These are phyloP conservation scores for Austroboletus niveus DNA, from an alignment of 1,284 basidiomycete species.

Conservation along the genomic window DNA sequence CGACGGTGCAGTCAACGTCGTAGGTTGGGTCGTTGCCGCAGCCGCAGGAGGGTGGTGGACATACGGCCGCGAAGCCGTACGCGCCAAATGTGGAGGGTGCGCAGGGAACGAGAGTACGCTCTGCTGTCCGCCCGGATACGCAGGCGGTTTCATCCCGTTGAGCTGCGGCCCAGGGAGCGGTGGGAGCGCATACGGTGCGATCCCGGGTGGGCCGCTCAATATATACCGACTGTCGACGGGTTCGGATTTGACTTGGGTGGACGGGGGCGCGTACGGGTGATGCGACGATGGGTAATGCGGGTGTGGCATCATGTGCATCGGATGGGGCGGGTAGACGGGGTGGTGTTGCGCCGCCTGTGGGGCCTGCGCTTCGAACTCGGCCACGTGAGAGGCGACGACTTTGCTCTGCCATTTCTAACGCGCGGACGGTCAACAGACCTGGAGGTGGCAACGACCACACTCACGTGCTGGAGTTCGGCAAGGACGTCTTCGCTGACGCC, in stretches of 20 bases:
- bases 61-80: slow-evolving; percentile 32
- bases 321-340: slow-evolving; percentile 50
- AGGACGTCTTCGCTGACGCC: slow-evolving; percentile 92
- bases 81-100: slow-evolving; percentile 43
- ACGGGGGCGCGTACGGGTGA: slow-evolving; percentile 45
- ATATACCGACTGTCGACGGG: slow-evolving; percentile 65
- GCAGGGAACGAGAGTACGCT: slow-evolving; percentile 56
- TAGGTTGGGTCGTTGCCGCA: slow-evolving; percentile 10
- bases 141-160: slow-evolving; percentile 43
- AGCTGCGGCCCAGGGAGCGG: slow-evolving; percentile 63
- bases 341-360: slow-evolving; percentile 45
- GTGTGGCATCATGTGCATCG: slow-evolving; percentile 50
- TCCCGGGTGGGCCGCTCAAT: slow-evolving; percentile 41
- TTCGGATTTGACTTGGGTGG: slow-evolving; percentile 60
- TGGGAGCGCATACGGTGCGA: slow-evolving; percentile 53
- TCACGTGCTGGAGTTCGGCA: slow-evolving; percentile 83
- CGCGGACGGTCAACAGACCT: background rate
- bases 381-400: slow-evolving; percentile 88
- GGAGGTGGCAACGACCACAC: slow-evolving; percentile 31
- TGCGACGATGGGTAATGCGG: slow-evolving; percentile 44
- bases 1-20: slow-evolving; percentile 10
- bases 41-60: slow-evolving; percentile 11
- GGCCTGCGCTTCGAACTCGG: slow-evolving; percentile 78
- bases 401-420: slow-evolving; percentile 92
- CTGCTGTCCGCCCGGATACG: slow-evolving; percentile 53